Conservation (phyloP, 371 early-diverging fungal genomes). For the Rhizopus arrhizus region DNA sequence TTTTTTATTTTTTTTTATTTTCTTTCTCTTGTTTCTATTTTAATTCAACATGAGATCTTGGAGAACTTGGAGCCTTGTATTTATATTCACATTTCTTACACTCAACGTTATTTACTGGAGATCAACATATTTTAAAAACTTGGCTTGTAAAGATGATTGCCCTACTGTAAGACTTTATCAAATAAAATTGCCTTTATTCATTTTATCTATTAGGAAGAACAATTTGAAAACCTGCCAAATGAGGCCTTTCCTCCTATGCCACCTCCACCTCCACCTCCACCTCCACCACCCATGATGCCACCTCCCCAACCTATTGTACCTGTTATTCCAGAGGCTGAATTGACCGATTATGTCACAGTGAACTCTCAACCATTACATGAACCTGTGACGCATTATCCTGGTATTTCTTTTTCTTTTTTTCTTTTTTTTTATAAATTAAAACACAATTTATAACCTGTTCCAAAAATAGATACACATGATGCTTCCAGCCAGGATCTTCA, state of each 20-base stretch:
- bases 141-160: not conserved
- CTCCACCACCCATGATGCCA: not conserved
- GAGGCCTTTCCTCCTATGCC: constrained; percentile 11
- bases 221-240: not conserved
- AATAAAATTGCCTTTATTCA: not conserved
- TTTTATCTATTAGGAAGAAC: constrained; percentile 1
- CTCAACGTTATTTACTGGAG: constrained; percentile 29
- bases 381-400: constrained; percentile 29
- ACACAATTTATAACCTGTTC: not conserved
- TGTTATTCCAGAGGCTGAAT: constrained; percentile 11
- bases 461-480: constrained; percentile 26
- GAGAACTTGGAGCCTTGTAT: constrained; percentile 21
- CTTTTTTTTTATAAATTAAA: not conserved
- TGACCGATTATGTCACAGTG: constrained; percentile 5
- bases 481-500: constrained; percentile 25
- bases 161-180: not conserved
- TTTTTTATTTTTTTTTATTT: not conserved
- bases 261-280: constrained; percentile 8
- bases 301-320: constrained; percentile 3
- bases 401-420: constrained; percentile 10
- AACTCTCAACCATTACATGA: constrained; percentile 22
- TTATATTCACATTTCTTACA: constrained; percentile 15
- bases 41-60: constrained; percentile 20
- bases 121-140: constrained; percentile 3
- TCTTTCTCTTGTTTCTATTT: constrained; percentile 2